Base-by-base conservation (phyloP, 1,139 yeast genomes). In the Saccharomyces uvarum region DNA sequence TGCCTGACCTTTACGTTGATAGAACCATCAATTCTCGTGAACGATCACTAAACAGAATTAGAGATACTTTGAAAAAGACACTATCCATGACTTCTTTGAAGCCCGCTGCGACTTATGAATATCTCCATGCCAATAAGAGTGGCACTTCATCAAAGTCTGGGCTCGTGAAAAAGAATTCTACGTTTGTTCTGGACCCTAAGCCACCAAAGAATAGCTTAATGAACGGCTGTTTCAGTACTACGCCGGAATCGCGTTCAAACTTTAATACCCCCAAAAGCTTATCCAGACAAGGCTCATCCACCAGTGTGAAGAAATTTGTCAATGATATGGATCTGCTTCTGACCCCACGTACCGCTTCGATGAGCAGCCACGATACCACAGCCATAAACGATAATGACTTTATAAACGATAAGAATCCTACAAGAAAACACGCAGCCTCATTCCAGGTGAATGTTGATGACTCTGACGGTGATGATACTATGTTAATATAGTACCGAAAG, bases 171-270 rank as follows among this genome's bases (percentile, higher is more conserved):
- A 54, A 58, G 32, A 61, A 63, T 49, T 67, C 71, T 1, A 69
- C 71, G 2, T 69, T 69, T 52, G 61, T 59, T 21, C 51, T 69
- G 29, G 67, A 63, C 42, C 71, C 71, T n/a, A 59, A 58, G 49
- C 68, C 69, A n/a, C 70, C 70, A 19, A 48, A 51, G 11, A 56
- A 53, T 14, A 59, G 68, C 3, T 53, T 68, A 52, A 69, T 69
- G 72, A 66, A 68, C 51, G 72, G 72, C 21, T 57, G 66, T 32
- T 66, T 59, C 42, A 64, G 70, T 53, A 62, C 65, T 5, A 62
- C 69, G 16, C 72, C 72, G 1, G 67, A 64, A 50, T 56, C 67
- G 5, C 54, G 55, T 33, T 64, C 69, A 2, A 66, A 61, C 49
- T 65, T 67, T 28, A 58, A 58, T 28, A 63, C 65, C 2, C 57